These are phyloP conservation scores for Colletotrichum aenigma DNA, from an alignment of 2,329 filamentous ascomycete species.

Conservation along the genomic window DNA sequence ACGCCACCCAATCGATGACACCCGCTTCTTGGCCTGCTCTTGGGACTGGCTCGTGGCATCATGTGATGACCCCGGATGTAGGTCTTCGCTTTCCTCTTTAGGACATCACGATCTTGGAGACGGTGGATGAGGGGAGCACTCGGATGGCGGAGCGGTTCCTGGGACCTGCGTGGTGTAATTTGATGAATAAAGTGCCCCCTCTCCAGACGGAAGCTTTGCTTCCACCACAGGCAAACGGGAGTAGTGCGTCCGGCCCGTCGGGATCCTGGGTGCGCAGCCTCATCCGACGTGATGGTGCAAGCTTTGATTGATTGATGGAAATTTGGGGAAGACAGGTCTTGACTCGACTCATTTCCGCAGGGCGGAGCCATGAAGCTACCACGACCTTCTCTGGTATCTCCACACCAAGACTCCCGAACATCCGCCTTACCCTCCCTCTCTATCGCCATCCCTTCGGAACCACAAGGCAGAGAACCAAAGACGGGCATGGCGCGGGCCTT, in stretches of 20 bases:
- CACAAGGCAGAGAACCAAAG: background rate
- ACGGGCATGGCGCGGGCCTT: background rate
- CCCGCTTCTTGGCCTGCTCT: background rate
- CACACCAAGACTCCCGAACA: background rate
- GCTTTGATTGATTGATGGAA: constrained; percentile 15
- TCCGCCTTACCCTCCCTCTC: background rate
- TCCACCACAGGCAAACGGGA: constrained; percentile 1
- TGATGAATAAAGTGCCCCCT: background rate
- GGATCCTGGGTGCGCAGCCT: background rate
- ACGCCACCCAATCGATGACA: background rate
- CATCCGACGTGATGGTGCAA: background rate
- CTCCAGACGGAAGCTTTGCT: constrained; percentile 8
- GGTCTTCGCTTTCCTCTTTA: background rate
- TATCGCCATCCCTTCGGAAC: background rate
- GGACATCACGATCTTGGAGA: background rate
- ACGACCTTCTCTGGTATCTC: background rate
- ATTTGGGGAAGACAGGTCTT: background rate
- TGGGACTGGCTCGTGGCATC: background rate
- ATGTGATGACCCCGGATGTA: background rate
- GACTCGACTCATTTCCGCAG: background rate
- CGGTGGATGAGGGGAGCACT: background rate
- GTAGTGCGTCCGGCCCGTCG: constrained; percentile 5
- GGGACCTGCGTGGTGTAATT: constrained; percentile 15
- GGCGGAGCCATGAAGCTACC: background rate
- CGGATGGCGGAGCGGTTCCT: background rate